phyloP scores from a whole-genome alignment of 352 stramenopile species.

The Pythium rishiriense region DNA sequence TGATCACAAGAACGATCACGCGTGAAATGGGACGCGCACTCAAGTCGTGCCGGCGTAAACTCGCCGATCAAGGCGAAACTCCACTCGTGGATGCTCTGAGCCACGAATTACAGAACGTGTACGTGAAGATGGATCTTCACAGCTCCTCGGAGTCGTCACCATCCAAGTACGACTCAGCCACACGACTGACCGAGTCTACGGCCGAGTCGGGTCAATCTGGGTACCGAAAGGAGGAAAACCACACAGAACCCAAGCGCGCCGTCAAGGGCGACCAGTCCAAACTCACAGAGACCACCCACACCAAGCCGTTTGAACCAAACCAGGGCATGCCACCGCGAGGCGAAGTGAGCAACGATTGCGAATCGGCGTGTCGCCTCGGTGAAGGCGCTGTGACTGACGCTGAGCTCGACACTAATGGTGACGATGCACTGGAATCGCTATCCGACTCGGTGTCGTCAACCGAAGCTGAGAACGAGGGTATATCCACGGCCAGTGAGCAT shows the following conservation, averaged over 20 bases:
- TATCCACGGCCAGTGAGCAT: no score
- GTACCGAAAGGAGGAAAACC: not conserved
- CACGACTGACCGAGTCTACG: not conserved
- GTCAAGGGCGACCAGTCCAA: not conserved
- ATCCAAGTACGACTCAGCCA: not conserved
- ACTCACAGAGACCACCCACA: not conserved
- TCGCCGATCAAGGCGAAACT: conserved; percentile 30
- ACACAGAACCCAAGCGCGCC: not conserved
- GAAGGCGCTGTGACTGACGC: no score
- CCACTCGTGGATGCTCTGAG: conserved; percentile 28
- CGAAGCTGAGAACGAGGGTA: no score
- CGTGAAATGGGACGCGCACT: conserved; percentile 37
- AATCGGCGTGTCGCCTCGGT: no score
- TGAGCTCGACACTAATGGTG: no score
- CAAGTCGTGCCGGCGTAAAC: conserved; percentile 29
- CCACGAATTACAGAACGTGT: conserved; percentile 36
- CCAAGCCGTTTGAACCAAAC: not conserved
- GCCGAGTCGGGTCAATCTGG: not conserved
- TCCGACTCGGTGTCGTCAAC: no score
- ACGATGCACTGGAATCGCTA: no score
- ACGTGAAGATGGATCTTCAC: conserved; percentile 40
- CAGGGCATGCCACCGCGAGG: not conserved
- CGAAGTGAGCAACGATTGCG: no score
- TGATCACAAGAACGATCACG: conserved; percentile 31
- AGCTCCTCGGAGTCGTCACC: not conserved